Percentiles rank a stretch among this genome's conserved stretches.
Conservation (phyloP, 75 land plant species). For the Cryptomeria japonica region DNA sequence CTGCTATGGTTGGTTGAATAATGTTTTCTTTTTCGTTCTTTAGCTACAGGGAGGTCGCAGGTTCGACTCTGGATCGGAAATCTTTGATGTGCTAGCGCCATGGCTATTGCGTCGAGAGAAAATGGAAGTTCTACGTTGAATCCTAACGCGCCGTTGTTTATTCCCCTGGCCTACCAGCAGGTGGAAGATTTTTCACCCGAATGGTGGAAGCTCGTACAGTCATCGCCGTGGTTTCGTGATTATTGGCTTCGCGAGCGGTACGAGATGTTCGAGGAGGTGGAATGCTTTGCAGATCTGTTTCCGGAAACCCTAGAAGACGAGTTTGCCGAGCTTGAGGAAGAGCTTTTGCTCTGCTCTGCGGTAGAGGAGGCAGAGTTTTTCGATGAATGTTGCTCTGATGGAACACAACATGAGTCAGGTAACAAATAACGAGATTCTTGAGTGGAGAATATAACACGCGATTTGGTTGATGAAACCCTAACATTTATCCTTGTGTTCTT, state of each 20-base stretch:
- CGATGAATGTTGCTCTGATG: neutral
- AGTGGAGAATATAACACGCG: no score
- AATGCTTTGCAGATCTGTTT: constrained; percentile 23
- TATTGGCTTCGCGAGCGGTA: constrained; percentile 75
- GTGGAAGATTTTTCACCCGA: constrained; percentile 84
- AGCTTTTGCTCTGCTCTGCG: constrained; percentile 12
- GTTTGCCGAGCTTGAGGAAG: constrained; percentile 31
- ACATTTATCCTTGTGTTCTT: neutral
- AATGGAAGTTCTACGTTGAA: constrained; percentile 40
- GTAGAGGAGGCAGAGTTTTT: neutral
- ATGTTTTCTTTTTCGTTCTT: neutral
- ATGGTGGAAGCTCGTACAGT: constrained; percentile 85
- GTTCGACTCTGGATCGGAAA: neutral
- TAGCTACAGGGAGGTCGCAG: neutral
- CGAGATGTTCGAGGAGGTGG: constrained; percentile 19
- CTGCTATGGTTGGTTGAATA: neutral
- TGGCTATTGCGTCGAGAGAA: constrained; percentile 13
- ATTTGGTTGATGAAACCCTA: neutral
- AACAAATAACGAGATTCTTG: no score
- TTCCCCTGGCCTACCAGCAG: constrained; percentile 61
- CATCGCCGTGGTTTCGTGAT: constrained; percentile 83
- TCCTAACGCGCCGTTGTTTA: constrained; percentile 81
- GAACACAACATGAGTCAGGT: neutral
- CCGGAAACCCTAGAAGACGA: constrained; percentile 28
- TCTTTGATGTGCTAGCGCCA: neutral